Conservation (phyloP, 2,329 filamentous ascomycete genomes). For the Hymenoscyphus albidus region DNA sequence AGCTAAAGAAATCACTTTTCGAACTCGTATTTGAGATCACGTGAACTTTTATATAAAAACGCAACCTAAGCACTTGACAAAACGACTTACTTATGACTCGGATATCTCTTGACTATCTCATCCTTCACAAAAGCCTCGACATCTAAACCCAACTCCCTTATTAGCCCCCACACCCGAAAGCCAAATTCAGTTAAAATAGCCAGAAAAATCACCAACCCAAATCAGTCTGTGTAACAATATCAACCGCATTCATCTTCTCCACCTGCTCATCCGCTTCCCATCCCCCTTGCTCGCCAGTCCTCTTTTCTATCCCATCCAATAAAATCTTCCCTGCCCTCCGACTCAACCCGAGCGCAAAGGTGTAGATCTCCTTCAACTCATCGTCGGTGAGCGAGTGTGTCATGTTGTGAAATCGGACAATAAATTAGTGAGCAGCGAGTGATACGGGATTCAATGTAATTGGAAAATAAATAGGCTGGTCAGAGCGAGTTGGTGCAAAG, state of each 20-base stretch:
- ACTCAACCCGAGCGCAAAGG: constrained; percentile 66
- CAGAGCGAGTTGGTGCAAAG: no score
- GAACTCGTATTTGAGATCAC: neutral
- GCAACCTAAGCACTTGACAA: no score
- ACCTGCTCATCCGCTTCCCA: constrained; percentile 29
- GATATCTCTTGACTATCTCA: constrained; percentile 57
- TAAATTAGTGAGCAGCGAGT: neutral
- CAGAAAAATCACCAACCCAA: constrained; percentile 48
- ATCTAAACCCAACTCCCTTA: constrained; percentile 43
- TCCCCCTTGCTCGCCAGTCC: constrained; percentile 42
- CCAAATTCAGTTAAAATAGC: neutral
- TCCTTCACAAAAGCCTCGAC: constrained; percentile 67
- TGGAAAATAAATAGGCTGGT: neutral
- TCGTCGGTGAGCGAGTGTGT: constrained; percentile 22
- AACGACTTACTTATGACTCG: constrained; percentile 56
- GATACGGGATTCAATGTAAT: neutral
- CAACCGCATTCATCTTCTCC: constrained; percentile 73
- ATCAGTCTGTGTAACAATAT: constrained; percentile 74
- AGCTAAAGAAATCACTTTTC: no score
- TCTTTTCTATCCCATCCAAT: constrained; percentile 57
- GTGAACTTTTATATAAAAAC: neutral
- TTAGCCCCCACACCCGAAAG: neutral
- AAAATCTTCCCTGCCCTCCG: constrained; percentile 67
- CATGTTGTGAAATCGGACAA: constrained; percentile 12
- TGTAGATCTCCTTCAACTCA: constrained; percentile 62